These are phyloP conservation scores for Gastrolobium villosum DNA, from an alignment of 306 rosid genomes.

Conservation along the genomic window DNA sequence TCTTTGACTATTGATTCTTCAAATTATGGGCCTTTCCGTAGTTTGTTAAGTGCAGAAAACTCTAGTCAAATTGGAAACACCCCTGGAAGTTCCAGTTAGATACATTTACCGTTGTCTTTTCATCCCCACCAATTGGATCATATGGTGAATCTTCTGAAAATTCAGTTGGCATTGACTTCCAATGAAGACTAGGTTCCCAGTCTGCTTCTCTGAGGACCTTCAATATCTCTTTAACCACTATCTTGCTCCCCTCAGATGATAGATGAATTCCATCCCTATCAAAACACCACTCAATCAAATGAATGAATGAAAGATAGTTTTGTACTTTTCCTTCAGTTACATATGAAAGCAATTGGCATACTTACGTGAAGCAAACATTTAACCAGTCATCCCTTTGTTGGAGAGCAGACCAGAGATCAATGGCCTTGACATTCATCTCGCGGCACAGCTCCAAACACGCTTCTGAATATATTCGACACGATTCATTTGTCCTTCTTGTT, in stretches of 20 bases:
- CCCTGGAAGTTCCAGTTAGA: constrained; percentile 22
- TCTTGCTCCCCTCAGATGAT: constrained; percentile 72
- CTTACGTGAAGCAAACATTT: constrained; percentile 76
- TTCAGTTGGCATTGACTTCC: constrained; percentile 69
- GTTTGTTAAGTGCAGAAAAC: constrained; percentile 13
- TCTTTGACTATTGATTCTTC: constrained; percentile 15
- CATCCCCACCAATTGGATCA: constrained; percentile 52
- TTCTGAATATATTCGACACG: constrained; percentile 70
- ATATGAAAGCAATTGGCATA: constrained; percentile 11
- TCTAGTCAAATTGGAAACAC: constrained; percentile 30
- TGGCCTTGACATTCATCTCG: constrained; percentile 68
- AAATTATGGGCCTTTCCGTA: constrained; percentile 2
- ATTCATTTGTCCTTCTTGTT: constrained; percentile 59
- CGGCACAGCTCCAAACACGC: constrained; percentile 74
- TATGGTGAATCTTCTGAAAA: constrained; percentile 65
- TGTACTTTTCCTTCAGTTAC: not conserved
- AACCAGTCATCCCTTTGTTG: constrained; percentile 73
- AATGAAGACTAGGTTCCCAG: constrained; percentile 76
- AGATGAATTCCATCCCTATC: constrained; percentile 86
- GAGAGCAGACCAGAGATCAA: constrained; percentile 75
- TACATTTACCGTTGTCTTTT: constrained; percentile 44
- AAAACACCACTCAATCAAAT: constrained; percentile 7
- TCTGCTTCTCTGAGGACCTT: constrained; percentile 68
- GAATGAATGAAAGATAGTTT: not conserved
- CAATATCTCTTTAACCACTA: constrained; percentile 72